phyloP scores from a whole-genome alignment of 257 asterid species.

The Mentha longifolia region DNA sequence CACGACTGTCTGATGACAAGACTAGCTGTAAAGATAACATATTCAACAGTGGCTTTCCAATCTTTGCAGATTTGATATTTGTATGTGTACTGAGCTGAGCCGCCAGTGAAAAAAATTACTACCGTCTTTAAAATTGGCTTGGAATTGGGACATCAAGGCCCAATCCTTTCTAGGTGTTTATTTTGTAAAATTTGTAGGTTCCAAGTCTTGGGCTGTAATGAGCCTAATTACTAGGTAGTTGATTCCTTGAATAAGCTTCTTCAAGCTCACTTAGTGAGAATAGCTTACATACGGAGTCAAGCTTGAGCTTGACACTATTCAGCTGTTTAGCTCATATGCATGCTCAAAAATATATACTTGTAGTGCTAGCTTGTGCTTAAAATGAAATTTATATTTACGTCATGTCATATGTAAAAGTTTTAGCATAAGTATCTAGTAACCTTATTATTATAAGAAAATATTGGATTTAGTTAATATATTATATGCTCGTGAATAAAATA shows the following conservation, averaged over 20 bases:
- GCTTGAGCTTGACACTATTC: background rate
- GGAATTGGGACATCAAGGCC: slow-evolving; percentile 25
- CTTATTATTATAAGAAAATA: background rate
- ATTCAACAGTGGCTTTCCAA: slow-evolving; percentile 21
- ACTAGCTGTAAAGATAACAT: slow-evolving; percentile 5
- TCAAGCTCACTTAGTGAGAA: background rate
- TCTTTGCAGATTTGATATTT: slow-evolving; percentile 17
- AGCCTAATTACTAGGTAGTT: background rate
- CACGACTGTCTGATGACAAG: slow-evolving; percentile 18
- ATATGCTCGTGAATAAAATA: background rate
- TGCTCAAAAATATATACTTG: background rate
- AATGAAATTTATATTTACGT: background rate
- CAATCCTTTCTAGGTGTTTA: slow-evolving; percentile 25
- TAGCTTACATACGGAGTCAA: background rate
- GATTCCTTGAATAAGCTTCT: background rate
- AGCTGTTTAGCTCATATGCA: background rate
- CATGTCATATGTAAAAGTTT: background rate
- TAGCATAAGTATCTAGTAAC: background rate
- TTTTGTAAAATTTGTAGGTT: slow-evolving; percentile 18
- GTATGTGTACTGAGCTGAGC: slow-evolving; percentile 31
- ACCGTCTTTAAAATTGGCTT: slow-evolving; percentile 8
- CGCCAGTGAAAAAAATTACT: slow-evolving; percentile 22
- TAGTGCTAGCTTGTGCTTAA: background rate
- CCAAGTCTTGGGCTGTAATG: background rate
- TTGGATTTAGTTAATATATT: background rate